Conservation (phyloP, 2,329 filamentous ascomycete genomes). For the Exophiala bonariae region DNA sequence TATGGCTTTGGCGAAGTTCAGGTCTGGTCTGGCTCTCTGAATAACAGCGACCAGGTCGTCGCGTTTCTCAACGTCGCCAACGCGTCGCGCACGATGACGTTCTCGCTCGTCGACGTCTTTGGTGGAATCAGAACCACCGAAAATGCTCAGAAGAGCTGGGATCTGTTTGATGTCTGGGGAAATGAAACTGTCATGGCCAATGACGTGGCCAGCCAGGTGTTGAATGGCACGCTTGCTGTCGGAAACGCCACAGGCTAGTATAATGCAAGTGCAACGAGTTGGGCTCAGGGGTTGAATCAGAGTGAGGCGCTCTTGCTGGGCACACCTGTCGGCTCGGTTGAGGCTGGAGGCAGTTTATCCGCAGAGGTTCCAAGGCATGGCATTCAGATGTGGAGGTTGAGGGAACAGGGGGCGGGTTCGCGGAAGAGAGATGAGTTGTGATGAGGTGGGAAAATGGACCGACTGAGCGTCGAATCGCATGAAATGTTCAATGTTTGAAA, state of each 20-base stretch:
- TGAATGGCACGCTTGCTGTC: conserved; percentile 37
- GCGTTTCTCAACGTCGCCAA: conserved; percentile 54
- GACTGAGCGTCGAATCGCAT: no score
- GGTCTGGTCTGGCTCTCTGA: conserved; percentile 51
- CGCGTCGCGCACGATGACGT: conserved; percentile 46
- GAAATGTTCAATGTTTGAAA: not conserved
- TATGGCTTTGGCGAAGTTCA: conserved; percentile 49
- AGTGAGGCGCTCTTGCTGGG: conserved; percentile 50
- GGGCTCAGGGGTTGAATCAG: conserved; percentile 46
- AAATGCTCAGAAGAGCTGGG: conserved; percentile 48
- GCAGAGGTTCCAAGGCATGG: conserved; percentile 51
- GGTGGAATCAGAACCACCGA: conserved; percentile 44
- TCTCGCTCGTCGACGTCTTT: conserved; percentile 55
- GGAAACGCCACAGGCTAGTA: conserved; percentile 40
- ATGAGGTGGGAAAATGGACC: not conserved
- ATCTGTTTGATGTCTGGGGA: conserved; percentile 57
- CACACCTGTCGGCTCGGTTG: conserved; percentile 44
- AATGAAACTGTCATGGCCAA: conserved; percentile 49
- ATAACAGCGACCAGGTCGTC: conserved; percentile 48
- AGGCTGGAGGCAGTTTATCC: conserved; percentile 31
- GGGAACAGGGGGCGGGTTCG: conserved; percentile 21
- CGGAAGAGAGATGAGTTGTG: conserved; percentile 21
- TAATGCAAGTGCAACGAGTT: conserved; percentile 51
- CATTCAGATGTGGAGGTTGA: conserved; percentile 52
- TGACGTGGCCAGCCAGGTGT: conserved; percentile 44